Evolutionary conservation across 108 stramenopile species (phyloP), one percentile per base, ranked within the genome.

Genomic region (Licmophora abbreviata): DNA sequence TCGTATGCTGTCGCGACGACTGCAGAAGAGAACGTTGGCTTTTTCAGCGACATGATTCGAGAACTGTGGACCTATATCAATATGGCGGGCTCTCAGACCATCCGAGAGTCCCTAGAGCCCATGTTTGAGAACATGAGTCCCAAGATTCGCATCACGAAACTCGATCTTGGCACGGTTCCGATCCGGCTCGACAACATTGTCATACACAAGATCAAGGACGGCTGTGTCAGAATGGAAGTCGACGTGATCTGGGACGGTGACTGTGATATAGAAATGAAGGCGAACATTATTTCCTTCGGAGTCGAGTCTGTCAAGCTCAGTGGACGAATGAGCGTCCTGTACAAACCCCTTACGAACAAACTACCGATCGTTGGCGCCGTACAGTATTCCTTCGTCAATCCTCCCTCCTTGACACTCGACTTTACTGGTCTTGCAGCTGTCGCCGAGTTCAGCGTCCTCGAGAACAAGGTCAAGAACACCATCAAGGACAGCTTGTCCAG

Each of bases 111-210:
- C 2, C 47, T 77, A 17, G 76, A 75, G 58, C 83, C 83, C 4
- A 66, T 54, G 29, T 69, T 85, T 32, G 21, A 53, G 1, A 68
- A 74, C 33, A 47, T 29, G 7, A 14, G 77, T 47, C 62, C 73
- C 8, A 64, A 64, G 11, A 36, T 72, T 12, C 71, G 59, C n/a
- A 77, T 85, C 42, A 65, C 71, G 32, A 78, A 79, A 32, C 45
- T 80, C 9, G 84, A 85, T 66, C 47, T 85, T 34, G 84, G 84
- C 18, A 12, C 68, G 28, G 65, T 73, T n/a, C 83, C 83, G 14
- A 62, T 84, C 11, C 37, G 46, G 23, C 51, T 76, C 20, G 74
- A 73, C 41, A 74, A 77, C 29, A 71, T 85, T 51, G 29, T 66
- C 2, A 70, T 85, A 5, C 77, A 67, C 18, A 49, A 63, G 24